These are phyloP conservation scores for Capsicum chinense DNA, from an alignment of 257 asterid genomes.

Conservation along the genomic window DNA sequence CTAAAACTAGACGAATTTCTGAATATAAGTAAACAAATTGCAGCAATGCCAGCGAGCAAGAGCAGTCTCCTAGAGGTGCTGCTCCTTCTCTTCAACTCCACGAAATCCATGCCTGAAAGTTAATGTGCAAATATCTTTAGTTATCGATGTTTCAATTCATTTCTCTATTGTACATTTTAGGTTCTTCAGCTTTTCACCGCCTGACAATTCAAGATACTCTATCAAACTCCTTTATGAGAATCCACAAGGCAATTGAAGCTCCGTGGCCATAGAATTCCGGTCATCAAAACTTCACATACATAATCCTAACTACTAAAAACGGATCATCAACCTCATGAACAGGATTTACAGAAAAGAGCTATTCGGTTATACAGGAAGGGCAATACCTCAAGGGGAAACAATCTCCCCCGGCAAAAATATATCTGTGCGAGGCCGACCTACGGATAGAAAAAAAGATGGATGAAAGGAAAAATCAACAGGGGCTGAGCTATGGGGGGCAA, in stretches of 20 bases:
- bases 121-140: neutral
- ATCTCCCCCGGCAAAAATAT: neutral
- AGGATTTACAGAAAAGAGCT: neutral
- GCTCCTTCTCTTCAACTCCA: constrained; percentile 57
- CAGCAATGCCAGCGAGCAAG: constrained; percentile 60
- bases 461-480: neutral
- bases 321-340: neutral
- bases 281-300: neutral
- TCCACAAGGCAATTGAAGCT: neutral
- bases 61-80: constrained; percentile 54
- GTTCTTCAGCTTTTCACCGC: neutral
- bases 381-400: constrained; percentile 16
- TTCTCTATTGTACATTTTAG: neutral
- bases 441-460: constrained; percentile 10
- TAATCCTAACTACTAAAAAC: neutral
- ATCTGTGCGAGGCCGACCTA: neutral
- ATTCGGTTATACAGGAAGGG: neutral
- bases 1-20: constrained; percentile 45
- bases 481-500: neutral
- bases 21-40: constrained; percentile 49
- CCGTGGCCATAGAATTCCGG: neutral
- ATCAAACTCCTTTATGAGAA: neutral
- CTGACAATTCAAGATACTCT: constrained; percentile 15
- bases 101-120: constrained; percentile 66
- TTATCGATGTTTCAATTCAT: neutral